Conservation (phyloP, 352 stramenopile genomes). For the Phytopythium helicoides region DNA sequence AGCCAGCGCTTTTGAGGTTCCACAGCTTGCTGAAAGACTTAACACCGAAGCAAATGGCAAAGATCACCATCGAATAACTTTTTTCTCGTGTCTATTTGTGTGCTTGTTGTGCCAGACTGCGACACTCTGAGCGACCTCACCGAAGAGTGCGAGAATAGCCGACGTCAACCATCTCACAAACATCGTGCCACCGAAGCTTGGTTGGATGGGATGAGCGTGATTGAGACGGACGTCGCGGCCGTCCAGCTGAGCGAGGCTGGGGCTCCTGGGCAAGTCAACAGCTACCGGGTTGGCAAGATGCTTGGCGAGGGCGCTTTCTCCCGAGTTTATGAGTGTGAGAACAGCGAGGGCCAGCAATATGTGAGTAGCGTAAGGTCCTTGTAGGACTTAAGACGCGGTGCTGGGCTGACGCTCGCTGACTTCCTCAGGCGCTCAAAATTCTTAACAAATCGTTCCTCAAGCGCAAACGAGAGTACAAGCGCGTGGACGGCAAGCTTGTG, state of each 20-base stretch:
- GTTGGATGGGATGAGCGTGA: constrained; percentile 32
- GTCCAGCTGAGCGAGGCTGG: constrained; percentile 64
- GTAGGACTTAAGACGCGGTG: background rate
- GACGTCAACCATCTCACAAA: background rate
- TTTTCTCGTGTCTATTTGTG: too few species aligned
- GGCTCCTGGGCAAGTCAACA: constrained; percentile 64
- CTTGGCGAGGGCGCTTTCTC: constrained; percentile 79
- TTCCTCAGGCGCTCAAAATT: constrained; percentile 64
- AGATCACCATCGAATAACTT: too few species aligned
- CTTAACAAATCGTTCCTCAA: constrained; percentile 88
- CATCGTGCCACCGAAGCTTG: background rate
- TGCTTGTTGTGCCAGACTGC: too few species aligned
- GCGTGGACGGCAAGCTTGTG: constrained; percentile 70
- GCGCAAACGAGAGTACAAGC: constrained; percentile 81
- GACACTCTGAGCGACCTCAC: too few species aligned
- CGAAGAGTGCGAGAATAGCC: too few species aligned
- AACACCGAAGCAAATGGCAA: too few species aligned
- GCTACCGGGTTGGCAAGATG: constrained; percentile 58
- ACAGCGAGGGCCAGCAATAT: constrained; percentile 44
- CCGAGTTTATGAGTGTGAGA: constrained; percentile 70
- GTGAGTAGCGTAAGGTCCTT: constrained; percentile 23
- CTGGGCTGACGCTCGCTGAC: background rate
- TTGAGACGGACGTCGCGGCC: constrained; percentile 59
- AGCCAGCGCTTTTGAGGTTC: too few species aligned
- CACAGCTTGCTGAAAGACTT: too few species aligned